Conservation (phyloP, 139 green algal genomes). For the Micractinium sp. region DNA sequence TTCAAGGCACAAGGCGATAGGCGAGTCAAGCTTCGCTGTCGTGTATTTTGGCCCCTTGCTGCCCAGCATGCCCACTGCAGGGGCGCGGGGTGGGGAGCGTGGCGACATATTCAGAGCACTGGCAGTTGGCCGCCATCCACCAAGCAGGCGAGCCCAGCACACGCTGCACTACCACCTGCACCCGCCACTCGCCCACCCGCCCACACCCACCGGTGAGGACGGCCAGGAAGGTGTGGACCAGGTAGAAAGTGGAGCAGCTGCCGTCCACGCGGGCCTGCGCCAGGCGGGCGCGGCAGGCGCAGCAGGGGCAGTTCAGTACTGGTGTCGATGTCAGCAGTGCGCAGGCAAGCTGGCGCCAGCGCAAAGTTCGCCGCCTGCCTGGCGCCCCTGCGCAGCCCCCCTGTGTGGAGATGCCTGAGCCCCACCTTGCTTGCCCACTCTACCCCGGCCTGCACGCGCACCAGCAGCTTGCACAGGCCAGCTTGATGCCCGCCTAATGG, state of each 20-base stretch:
- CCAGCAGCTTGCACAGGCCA: neutral
- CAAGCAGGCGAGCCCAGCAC: no score
- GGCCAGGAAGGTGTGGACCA: slow-evolving; percentile 92
- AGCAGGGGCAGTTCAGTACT: neutral
- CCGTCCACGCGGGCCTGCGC: slow-evolving; percentile 83
- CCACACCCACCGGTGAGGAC: slow-evolving; percentile 77
- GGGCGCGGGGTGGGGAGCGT: no score
- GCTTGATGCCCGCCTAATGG: neutral
- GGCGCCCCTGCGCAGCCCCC: neutral
- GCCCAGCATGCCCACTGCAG: no score
- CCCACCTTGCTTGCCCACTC: no score
- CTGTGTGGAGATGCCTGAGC: no score
- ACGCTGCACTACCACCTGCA: neutral
- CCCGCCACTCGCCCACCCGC: neutral
- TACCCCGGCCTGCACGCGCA: no score
- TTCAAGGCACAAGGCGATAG: no score
- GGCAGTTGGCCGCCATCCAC: neutral
- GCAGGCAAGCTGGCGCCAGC: no score
- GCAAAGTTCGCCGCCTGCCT: neutral
- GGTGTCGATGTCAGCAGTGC: neutral
- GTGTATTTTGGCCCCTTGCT: no score
- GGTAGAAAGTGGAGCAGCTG: slow-evolving; percentile 88
- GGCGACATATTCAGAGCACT: no score
- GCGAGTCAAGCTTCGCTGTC: no score
- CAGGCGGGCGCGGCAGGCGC: neutral